These are phyloP conservation scores for Penicillium canescens DNA, from an alignment of 495 filamentous ascomycete species.

Conservation along the genomic window DNA sequence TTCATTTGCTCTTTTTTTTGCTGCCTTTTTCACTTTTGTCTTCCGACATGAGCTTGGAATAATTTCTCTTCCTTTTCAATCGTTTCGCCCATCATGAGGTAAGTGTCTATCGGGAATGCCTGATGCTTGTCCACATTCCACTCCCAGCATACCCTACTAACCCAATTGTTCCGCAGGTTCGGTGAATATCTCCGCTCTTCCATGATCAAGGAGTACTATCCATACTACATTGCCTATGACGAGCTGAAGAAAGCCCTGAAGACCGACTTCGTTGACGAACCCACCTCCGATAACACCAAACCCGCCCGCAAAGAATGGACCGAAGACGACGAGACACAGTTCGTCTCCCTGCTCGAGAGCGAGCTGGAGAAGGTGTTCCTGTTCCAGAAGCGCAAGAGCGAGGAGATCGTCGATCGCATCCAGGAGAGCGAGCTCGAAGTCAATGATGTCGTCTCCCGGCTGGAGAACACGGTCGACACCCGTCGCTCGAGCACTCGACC, in stretches of 20 bases:
- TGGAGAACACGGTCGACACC: conserved; percentile 44
- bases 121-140: background rate
- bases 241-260: conserved; percentile 87
- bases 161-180: conserved; percentile 67
- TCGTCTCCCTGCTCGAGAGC: conserved; percentile 80
- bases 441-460: conserved; percentile 73
- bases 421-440: conserved; percentile 85
- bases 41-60: conserved; percentile 22
- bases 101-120: background rate
- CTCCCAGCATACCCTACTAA: conserved; percentile 15
- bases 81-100: conserved; percentile 30
- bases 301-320: conserved; percentile 72
- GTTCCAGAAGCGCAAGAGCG: conserved; percentile 93
- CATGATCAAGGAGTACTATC: conserved; percentile 91
- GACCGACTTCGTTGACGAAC: conserved; percentile 59
- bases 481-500: conserved; percentile 24
- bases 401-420: conserved; percentile 90
- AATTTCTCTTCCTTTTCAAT: background rate
- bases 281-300: conserved; percentile 53
- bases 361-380: conserved; percentile 96
- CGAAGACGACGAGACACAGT: conserved; percentile 87
- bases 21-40: conserved; percentile 1
- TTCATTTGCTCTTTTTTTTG: background rate
- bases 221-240: conserved; percentile 97
- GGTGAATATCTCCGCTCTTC: conserved; percentile 92